Conservation (phyloP, 495 filamentous ascomycete species). For the Penicillium malachiteum region DNA sequence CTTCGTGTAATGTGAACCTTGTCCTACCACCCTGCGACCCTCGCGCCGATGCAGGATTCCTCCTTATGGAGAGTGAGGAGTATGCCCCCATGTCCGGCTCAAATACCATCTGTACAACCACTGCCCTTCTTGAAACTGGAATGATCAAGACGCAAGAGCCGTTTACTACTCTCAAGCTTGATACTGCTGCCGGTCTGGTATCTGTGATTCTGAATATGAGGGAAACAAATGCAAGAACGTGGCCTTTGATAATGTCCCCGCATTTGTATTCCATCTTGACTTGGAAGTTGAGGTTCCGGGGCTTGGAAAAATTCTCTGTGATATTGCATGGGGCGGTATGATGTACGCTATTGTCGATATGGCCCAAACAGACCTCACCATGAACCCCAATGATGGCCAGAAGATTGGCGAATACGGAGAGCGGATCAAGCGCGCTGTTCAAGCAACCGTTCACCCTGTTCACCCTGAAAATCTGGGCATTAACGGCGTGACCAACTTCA, state of each 20-base stretch:
- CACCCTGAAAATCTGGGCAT: constrained; percentile 35
- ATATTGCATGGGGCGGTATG: constrained; percentile 40
- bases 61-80: constrained; percentile 42
- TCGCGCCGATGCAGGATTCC: constrained; percentile 34
- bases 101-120: constrained; percentile 37
- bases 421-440: constrained; percentile 31
- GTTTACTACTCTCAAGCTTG: constrained; percentile 22
- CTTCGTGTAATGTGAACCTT: constrained; percentile 33
- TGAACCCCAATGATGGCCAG: constrained; percentile 13
- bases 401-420: constrained; percentile 25
- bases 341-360: constrained; percentile 35
- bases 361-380: constrained; percentile 21
- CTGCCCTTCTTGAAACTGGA: constrained; percentile 35
- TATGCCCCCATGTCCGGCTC: constrained; percentile 39
- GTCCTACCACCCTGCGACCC: constrained; percentile 36
- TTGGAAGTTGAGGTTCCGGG: constrained; percentile 30
- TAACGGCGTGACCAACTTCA: constrained; percentile 25
- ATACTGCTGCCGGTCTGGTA: constrained; percentile 35
- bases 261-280: constrained; percentile 36
- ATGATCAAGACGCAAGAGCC: constrained; percentile 40
- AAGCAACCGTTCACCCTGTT: constrained; percentile 22
- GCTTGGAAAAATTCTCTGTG: constrained; percentile 24
- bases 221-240: constrained; percentile 35
- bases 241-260: constrained; percentile 33
- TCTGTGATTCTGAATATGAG: constrained; percentile 29